Evolutionary conservation across 805 yeast species (phyloP).

Genomic region (Metschnikowia gruessii): DNA sequence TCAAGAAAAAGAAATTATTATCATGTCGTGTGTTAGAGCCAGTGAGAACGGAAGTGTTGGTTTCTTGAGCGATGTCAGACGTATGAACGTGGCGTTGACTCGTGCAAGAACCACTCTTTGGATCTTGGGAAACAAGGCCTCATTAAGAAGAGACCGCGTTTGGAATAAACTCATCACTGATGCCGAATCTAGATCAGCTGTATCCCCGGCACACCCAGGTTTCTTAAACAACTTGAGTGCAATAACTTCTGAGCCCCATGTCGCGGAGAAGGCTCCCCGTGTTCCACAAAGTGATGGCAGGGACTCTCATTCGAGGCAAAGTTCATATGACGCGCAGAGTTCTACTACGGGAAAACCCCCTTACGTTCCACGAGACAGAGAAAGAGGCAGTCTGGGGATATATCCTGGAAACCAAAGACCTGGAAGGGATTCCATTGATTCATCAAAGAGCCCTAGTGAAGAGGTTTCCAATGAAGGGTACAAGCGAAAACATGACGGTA

Average conservation of each 20-base stretch:
- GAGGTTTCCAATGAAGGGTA: not conserved
- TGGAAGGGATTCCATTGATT: not conserved
- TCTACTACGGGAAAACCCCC: not conserved
- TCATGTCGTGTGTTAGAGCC: conserved; percentile 95
- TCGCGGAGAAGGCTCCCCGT: not conserved
- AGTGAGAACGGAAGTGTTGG: conserved; percentile 68
- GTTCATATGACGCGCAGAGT: not conserved
- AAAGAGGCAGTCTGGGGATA: not conserved
- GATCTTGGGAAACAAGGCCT: conserved; percentile 80
- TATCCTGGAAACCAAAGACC: not conserved
- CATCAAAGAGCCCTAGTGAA: not conserved
- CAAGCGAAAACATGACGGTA: conserved; percentile 1
- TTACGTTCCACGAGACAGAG: not conserved
- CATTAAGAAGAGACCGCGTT: conserved; percentile 60
- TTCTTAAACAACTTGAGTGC: conserved; percentile 24
- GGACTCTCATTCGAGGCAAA: not conserved
- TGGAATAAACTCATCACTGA: conserved; percentile 72
- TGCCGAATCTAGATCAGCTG: conserved; percentile 50
- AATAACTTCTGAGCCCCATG: not conserved
- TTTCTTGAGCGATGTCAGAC: conserved; percentile 82
- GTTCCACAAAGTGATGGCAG: not conserved
- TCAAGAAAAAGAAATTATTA: conserved; percentile 91
- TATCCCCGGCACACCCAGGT: conserved; percentile 35
- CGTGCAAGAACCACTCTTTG: conserved; percentile 91
- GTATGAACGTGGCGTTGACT: conserved; percentile 96